A percentile compares a stretch with the other conserved stretches of the same genome.
Conservation (phyloP, 208 protist species). For the Trypanosoma brucei region DNA sequence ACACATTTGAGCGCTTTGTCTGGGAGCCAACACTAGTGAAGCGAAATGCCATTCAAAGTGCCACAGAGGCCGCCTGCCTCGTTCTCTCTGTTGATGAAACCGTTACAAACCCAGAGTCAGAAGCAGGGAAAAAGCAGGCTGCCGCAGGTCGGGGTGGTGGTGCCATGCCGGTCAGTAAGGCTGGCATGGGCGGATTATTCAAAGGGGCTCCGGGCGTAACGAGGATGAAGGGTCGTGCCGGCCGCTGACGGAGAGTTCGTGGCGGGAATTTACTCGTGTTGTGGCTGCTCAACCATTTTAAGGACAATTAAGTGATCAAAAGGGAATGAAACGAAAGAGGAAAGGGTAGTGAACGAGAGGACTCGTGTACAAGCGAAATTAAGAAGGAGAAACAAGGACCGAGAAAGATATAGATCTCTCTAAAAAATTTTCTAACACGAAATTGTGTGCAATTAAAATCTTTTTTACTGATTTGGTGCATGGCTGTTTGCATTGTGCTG, state of each 20-base stretch:
- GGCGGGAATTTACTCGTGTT: neutral
- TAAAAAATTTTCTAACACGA: too few species aligned
- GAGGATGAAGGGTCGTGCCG: slow-evolving; percentile 74
- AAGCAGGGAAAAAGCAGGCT: slow-evolving; percentile 85
- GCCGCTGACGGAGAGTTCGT: slow-evolving; percentile 12
- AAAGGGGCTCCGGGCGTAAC: slow-evolving; percentile 81
- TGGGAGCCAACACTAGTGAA: slow-evolving; percentile 99
- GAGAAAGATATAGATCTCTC: too few species aligned
- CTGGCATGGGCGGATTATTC: slow-evolving; percentile 92
- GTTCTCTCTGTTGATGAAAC: slow-evolving; percentile 99
- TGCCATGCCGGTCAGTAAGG: slow-evolving; percentile 84
- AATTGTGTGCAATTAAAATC: too few species aligned
- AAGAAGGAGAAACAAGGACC: too few species aligned
- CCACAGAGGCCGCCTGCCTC: slow-evolving; percentile 99
- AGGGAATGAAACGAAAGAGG: neutral
- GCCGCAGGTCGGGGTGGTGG: slow-evolving; percentile 52
- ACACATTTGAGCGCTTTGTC: slow-evolving; percentile 97
- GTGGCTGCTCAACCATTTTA: slow-evolving; percentile 1
- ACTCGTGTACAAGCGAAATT: neutral
- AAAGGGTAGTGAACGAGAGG: neutral
- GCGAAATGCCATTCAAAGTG: slow-evolving; percentile 97
- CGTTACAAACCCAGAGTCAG: slow-evolving; percentile 93
- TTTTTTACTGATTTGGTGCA: too few species aligned
- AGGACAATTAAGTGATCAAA: slow-evolving; percentile 7
- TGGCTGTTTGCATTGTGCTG: too few species aligned